phyloP scores from a whole-genome alignment of 768 basidiomycete genomes.

The Trametes cinnabarina region DNA sequence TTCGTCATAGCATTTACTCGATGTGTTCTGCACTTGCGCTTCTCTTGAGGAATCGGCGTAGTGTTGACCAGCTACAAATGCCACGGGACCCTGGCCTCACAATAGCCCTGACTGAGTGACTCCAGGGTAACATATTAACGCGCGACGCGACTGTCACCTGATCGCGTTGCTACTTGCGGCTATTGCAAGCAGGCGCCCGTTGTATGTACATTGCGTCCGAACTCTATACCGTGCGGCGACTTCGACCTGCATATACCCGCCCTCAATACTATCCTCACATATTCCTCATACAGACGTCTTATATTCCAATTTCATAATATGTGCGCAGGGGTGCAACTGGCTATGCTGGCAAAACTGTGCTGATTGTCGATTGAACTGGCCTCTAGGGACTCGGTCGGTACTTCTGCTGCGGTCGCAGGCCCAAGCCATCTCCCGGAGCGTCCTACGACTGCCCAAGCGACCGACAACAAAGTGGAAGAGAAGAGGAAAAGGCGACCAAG shows the following conservation, averaged over 20 bases:
- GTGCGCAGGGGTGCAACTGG: no score
- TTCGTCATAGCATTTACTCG: no score
- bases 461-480: neutral
- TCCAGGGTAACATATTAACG: neutral
- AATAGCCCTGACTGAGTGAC: no score
- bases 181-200: neutral
- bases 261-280: no score
- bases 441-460: neutral
- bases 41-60: no score
- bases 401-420: slow-evolving; percentile 1
- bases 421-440: slow-evolving; percentile 8
- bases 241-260: no score
- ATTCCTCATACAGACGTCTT: no score
- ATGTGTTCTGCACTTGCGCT: neutral
- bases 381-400: neutral
- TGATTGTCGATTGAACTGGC: neutral
- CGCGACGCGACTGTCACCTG: slow-evolving; percentile 17
- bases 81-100: no score
- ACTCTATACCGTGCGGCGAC: no score
- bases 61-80: no score
- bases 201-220: no score
- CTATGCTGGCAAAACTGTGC: neutral
- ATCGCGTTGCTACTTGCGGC: slow-evolving; percentile 9
- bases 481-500: slow-evolving; percentile 7
- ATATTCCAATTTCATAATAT: no score